Evolutionary conservation across 371 early-diverging fungal species (phyloP).

Genomic region (Nematocida homosporus): DNA sequence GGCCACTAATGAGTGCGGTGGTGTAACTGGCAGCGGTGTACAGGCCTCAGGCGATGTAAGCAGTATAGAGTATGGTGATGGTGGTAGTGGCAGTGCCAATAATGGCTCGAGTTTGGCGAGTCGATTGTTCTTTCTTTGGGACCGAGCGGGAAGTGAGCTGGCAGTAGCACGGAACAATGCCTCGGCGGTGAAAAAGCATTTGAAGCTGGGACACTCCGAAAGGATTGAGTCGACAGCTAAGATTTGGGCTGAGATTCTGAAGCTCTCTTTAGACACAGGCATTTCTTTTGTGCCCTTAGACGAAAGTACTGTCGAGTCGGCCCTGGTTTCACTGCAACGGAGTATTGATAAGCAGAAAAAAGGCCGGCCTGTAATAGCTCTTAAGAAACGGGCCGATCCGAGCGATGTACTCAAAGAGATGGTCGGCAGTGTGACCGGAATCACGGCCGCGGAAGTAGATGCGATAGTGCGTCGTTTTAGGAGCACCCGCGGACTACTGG

Average conservation of each 20-base stretch:
- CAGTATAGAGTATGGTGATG: no score
- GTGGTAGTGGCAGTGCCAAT: no score
- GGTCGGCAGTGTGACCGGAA: conserved; percentile 26
- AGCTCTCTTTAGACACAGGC: background rate
- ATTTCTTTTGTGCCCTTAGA: conserved; percentile 29
- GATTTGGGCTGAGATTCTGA: background rate
- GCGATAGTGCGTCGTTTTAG: background rate
- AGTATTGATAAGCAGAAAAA: background rate
- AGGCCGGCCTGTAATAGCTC: background rate
- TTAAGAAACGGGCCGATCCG: conserved; percentile 22
- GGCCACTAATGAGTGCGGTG: no score
- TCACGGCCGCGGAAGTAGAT: conserved; percentile 3
- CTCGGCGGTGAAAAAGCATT: background rate
- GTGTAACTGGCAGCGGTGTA: no score
- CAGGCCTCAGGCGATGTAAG: no score
- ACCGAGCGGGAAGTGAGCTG: conserved; percentile 19
- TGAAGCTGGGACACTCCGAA: background rate
- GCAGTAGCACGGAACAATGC: conserved; percentile 8
- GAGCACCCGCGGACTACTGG: background rate
- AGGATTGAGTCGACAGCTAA: background rate
- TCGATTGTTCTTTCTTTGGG: conserved; percentile 42
- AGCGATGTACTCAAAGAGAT: conserved; percentile 12
- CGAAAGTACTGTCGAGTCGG: background rate
- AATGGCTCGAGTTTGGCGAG: no score
- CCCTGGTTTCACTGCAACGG: conserved; percentile 15